Percentiles rank a stretch among this genome's conserved stretches.
Conservation (phyloP, 805 yeast genomes). For the Wickerhamiella vanderwaltii region DNA sequence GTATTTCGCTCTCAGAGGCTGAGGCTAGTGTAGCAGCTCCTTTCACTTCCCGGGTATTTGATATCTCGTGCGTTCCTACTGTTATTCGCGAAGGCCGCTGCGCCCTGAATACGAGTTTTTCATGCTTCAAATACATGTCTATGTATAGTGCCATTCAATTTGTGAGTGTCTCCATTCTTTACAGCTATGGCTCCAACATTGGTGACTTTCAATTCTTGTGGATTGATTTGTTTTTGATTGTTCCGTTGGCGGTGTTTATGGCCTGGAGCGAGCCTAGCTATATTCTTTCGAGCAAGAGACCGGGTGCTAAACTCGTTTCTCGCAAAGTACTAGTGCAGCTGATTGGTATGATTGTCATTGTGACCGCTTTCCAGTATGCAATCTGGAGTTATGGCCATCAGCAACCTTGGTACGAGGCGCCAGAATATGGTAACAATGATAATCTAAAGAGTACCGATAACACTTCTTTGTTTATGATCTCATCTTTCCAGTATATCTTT, state of each 20-base stretch:
- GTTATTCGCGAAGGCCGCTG: slow-evolving; percentile 93
- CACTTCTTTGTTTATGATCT: slow-evolving; percentile 65
- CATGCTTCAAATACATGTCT: slow-evolving; percentile 97
- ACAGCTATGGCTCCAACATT: slow-evolving; percentile 77
- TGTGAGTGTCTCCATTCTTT: slow-evolving; percentile 70
- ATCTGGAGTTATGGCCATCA: slow-evolving; percentile 53
- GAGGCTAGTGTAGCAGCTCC: slow-evolving; percentile 99
- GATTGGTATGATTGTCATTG: slow-evolving; percentile 57
- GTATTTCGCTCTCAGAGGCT: slow-evolving; percentile 89
- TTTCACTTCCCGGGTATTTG: slow-evolving; percentile 80
- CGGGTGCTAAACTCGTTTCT: slow-evolving; percentile 87
- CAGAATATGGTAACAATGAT: slow-evolving; percentile 70
- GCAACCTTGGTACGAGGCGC: slow-evolving; percentile 62
- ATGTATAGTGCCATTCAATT: slow-evolving; percentile 94
- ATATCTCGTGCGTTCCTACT: slow-evolving; percentile 82
- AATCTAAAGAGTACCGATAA: slow-evolving; percentile 81
- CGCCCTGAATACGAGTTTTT: slow-evolving; percentile 84
- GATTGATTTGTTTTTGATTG: slow-evolving; percentile 79
- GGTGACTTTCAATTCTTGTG: slow-evolving; percentile 96
- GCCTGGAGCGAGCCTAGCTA: slow-evolving; percentile 84
- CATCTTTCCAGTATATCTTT: slow-evolving; percentile 82
- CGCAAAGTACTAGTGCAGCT: slow-evolving; percentile 77
- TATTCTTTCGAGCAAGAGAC: slow-evolving; percentile 54
- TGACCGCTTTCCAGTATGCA: slow-evolving; percentile 51
- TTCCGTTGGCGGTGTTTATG: slow-evolving; percentile 92